phyloP scores from a whole-genome alignment of 768 basidiomycete species.

The Grammothele lineata region DNA sequence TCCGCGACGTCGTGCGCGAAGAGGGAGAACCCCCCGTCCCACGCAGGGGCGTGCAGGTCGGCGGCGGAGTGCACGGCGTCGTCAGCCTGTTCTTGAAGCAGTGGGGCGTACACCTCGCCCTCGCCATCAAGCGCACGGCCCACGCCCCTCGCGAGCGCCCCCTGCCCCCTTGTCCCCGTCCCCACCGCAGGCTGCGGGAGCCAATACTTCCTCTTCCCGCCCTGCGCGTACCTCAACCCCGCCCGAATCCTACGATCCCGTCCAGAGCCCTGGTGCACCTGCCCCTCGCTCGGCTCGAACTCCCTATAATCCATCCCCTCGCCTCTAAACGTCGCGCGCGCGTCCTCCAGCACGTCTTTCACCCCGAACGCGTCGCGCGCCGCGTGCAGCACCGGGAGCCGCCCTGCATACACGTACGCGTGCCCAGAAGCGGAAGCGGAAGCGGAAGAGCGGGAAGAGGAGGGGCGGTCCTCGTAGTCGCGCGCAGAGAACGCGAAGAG shows the following conservation, averaged over 20 bases:
- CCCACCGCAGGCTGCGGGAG: constrained; percentile 61
- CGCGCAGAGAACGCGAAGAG: constrained; percentile 90
- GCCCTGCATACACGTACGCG: constrained; percentile 73
- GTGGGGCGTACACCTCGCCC: constrained; percentile 69
- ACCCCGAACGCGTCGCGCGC: constrained; percentile 84
- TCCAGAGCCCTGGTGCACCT: constrained; percentile 85
- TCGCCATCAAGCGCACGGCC: constrained; percentile 41
- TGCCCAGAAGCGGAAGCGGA: too few relatives aligned
- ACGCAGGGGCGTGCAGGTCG: constrained; percentile 41
- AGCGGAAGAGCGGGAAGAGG: too few relatives aligned
- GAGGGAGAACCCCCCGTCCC: constrained; percentile 17
- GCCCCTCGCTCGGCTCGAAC: constrained; percentile 94
- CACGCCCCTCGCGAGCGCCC: constrained; percentile 37
- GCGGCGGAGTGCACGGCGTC: constrained; percentile 62
- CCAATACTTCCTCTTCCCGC: constrained; percentile 96
- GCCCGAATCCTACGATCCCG: constrained; percentile 86
- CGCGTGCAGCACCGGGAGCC: constrained; percentile 87
- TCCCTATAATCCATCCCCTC: constrained; percentile 93
- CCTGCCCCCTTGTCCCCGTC: constrained; percentile 35
- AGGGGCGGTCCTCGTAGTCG: constrained; percentile 72
- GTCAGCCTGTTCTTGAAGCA: constrained; percentile 60
- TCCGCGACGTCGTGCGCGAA: constrained; percentile 21
- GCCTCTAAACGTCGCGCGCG: constrained; percentile 75
- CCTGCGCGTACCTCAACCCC: constrained; percentile 85
- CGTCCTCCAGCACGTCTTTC: constrained; percentile 85